These are phyloP conservation scores for Eimeria tenella DNA, from an alignment of 169 alveolate species.

Conservation along the genomic window DNA sequence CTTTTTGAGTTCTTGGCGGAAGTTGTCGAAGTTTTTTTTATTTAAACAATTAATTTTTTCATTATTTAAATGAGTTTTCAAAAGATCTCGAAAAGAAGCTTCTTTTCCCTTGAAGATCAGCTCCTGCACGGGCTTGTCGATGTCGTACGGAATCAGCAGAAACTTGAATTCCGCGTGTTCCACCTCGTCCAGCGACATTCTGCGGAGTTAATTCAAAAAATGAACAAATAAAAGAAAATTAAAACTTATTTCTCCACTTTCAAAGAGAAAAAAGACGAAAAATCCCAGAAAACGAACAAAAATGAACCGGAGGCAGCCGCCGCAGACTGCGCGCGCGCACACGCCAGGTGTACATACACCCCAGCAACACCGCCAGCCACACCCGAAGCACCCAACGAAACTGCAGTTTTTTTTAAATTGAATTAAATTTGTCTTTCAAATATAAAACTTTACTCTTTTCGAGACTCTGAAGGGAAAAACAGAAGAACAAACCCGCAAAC, in stretches of 20 bases:
- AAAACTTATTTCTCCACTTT: background rate
- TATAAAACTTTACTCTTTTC: too few relatives aligned
- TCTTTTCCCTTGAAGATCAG: slow-evolving; percentile 86
- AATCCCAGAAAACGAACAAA: background rate
- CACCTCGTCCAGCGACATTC: slow-evolving; percentile 78
- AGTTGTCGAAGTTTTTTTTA: slow-evolving; percentile 79
- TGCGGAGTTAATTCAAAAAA: background rate
- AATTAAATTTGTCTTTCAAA: too few relatives aligned
- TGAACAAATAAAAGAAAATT: too few relatives aligned
- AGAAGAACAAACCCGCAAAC: background rate
- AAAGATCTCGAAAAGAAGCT: slow-evolving; percentile 79
- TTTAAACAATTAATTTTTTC: slow-evolving; percentile 79
- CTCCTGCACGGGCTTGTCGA: slow-evolving; percentile 84
- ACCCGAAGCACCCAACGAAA: too few relatives aligned
- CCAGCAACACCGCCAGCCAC: too few relatives aligned
- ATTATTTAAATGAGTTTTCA: slow-evolving; percentile 84
- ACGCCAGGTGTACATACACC: too few relatives aligned
- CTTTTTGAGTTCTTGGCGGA: slow-evolving; percentile 82
- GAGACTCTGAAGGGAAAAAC: too few relatives aligned
- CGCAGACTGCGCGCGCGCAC: background rate
- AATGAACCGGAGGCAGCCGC: background rate
- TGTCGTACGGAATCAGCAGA: slow-evolving; percentile 86
- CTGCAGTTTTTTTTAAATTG: too few relatives aligned
- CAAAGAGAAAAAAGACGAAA: too few relatives aligned
- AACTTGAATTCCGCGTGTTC: slow-evolving; percentile 84